Conservation (phyloP, 2,329 filamentous ascomycete species). For the Penicillium glabrum region DNA sequence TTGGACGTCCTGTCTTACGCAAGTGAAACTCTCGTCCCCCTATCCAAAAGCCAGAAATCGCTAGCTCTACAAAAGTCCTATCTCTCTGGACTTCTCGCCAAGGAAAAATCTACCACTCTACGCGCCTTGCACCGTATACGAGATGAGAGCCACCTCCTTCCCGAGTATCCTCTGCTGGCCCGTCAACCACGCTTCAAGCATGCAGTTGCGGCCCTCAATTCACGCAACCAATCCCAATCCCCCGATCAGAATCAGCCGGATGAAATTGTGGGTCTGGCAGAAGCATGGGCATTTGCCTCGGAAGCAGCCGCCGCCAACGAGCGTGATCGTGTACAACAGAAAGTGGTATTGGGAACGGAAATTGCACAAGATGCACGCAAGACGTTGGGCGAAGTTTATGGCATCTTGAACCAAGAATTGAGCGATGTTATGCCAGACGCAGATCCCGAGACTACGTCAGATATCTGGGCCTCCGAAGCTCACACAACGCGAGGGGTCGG, state of each 20-base stretch:
- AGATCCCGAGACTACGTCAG: slow-evolving; percentile 18
- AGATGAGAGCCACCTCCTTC: slow-evolving; percentile 45
- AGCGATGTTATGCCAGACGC: slow-evolving; percentile 22
- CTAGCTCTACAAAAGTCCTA: slow-evolving; percentile 40
- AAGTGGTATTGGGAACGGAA: slow-evolving; percentile 32
- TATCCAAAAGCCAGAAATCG: slow-evolving; percentile 37
- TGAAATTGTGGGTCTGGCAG: slow-evolving; percentile 34
- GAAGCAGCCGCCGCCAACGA: slow-evolving; percentile 31
- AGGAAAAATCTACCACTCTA: slow-evolving; percentile 37
- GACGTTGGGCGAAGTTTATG: slow-evolving; percentile 33
- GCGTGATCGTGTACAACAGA: slow-evolving; percentile 35
- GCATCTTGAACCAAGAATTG: slow-evolving; percentile 35
- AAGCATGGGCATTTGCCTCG: slow-evolving; percentile 44
- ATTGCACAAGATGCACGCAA: slow-evolving; percentile 28
- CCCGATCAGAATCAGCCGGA: slow-evolving; percentile 25
- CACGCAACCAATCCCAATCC: slow-evolving; percentile 15
- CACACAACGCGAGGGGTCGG: slow-evolving; percentile 21
- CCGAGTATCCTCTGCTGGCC: slow-evolving; percentile 39
- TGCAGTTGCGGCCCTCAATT: slow-evolving; percentile 27
- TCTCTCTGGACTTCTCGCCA: slow-evolving; percentile 36
- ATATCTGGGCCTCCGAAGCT: slow-evolving; percentile 35
- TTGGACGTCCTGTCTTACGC: slow-evolving; percentile 34
- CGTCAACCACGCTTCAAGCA: slow-evolving; percentile 39
- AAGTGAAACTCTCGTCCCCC: slow-evolving; percentile 33
- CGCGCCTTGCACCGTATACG: slow-evolving; percentile 40